Conservation (phyloP, 176 grass and related monocot species). For the Canna indica region DNA sequence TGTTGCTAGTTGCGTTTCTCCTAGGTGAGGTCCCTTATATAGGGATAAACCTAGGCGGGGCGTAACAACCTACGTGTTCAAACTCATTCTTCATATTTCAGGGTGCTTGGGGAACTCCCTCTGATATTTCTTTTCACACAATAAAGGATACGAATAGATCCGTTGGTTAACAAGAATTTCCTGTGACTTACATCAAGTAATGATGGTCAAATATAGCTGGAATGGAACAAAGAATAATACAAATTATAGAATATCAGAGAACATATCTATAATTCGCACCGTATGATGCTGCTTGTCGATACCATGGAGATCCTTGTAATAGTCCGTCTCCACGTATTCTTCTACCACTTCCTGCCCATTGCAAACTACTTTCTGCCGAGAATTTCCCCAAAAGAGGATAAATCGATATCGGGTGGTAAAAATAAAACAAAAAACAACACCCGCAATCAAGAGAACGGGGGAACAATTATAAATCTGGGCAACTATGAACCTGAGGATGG, state of each 20-base stretch:
- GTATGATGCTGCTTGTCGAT: conserved; percentile 87
- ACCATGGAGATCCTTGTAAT: conserved; percentile 65
- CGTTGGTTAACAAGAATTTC: too few relatives aligned
- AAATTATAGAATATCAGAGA: neutral
- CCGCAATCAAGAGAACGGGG: neutral
- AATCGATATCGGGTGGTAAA: neutral
- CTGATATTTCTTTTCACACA: too few relatives aligned
- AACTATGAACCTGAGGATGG: conserved; percentile 31
- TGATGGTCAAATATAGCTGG: neutral
- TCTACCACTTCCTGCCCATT: conserved; percentile 42
- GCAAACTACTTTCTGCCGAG: conserved; percentile 40
- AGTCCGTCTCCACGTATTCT: conserved; percentile 76
- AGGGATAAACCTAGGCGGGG: too few relatives aligned
- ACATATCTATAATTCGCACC: conserved; percentile 16
- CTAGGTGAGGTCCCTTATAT: too few relatives aligned
- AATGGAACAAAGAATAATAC: neutral
- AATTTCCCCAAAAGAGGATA: neutral
- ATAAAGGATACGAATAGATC: too few relatives aligned
- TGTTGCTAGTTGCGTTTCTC: too few relatives aligned
- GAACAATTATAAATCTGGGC: neutral
- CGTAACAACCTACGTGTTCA: too few relatives aligned
- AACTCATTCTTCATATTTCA: too few relatives aligned
- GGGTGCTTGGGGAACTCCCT: too few relatives aligned
- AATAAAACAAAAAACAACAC: too few relatives aligned
- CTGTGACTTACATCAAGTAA: neutral